Base-by-base conservation (phyloP, 805 yeast species). In the Candida qinlingensis region DNA sequence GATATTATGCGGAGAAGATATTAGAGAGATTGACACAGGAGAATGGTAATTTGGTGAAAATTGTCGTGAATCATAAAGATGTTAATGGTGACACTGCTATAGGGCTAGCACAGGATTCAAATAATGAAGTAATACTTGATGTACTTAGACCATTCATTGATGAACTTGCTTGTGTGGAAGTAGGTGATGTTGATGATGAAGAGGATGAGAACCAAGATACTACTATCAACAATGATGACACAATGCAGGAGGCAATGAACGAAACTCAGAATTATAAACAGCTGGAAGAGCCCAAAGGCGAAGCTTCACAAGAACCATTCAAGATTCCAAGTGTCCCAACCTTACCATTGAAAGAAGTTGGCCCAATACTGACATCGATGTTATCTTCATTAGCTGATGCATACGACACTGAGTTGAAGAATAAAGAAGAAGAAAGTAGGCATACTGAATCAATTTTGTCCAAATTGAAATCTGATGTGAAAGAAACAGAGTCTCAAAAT, bases 1-100 rank as follows among this genome's bases (percentile, higher is more conserved):
- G 70, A 50, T 83, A 81, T 54, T 86, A 86, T 56, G 64, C 84
- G 50, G 74, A 73, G 42, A 63, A 70, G 1, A 74, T 81, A 28
- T 61, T 81, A 39, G 69, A 70, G 42, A 73, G 69, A 52, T 60
- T 80, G 42, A 58, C 70, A 12, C 56, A 63, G 30, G 69, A 65
- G 4, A 70, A 72, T 44, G 69, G 69, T 43, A 68, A 73, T 25
- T 57, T 81, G 44, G 73, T 83, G 39, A 76, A 77, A 44, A 77
- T 82, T 54, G 70, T 85, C 38, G 61, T 85, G 30, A 86, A 88
- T 60, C 90, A 83, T 57, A 87, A 80, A 60, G 98, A 94, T 65
- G 74, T 73, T 26, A 75, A 81, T 51, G 97, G 97, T 5, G 88
- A 90, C 56, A 88, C 97, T 0, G 88, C 95, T 6, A 68, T 90